Evolutionary conservation across 1,284 basidiomycete species (phyloP).

Genomic region (Ceratobasidium sp.): DNA sequence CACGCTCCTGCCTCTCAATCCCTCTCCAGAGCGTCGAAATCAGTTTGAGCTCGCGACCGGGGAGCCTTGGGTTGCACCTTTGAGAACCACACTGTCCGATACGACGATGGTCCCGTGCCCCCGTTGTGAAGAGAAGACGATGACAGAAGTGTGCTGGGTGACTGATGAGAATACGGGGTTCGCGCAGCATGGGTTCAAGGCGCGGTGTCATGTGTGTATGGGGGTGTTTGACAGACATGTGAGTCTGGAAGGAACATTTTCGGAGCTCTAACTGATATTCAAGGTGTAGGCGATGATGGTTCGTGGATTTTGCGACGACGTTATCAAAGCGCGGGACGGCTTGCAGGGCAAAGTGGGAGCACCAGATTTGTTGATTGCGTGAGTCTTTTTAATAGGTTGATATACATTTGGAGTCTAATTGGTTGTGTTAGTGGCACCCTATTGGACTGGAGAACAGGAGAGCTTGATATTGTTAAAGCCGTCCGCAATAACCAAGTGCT

Average conservation of each 20-base stretch:
- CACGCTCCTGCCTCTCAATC: slow-evolving; percentile 39
- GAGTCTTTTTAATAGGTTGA: neutral
- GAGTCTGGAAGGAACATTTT: neutral
- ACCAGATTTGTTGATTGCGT: slow-evolving; percentile 5
- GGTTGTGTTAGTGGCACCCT: slow-evolving; percentile 21
- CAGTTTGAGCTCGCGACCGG: slow-evolving; percentile 39
- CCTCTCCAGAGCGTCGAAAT: slow-evolving; percentile 28
- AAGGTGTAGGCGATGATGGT: slow-evolving; percentile 26
- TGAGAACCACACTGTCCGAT: slow-evolving; percentile 14
- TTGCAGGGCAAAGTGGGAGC: neutral
- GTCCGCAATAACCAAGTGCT: slow-evolving; percentile 4
- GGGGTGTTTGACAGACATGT: slow-evolving; percentile 2
- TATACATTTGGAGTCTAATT: neutral
- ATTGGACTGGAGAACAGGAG: slow-evolving; percentile 21
- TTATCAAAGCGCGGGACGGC: slow-evolving; percentile 8
- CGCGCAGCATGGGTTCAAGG: slow-evolving; percentile 28
- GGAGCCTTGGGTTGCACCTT: slow-evolving; percentile 20
- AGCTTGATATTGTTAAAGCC: neutral
- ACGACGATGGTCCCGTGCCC: slow-evolving; percentile 31
- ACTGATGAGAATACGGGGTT: slow-evolving; percentile 32
- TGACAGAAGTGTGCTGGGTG: slow-evolving; percentile 32
- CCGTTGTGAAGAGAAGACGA: slow-evolving; percentile 25
- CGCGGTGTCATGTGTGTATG: slow-evolving; percentile 33
- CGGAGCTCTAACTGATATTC: neutral
- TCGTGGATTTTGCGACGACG: slow-evolving; percentile 20